phyloP scores from a whole-genome alignment of 202 grass and related monocot species.

The Brachypodium distachyon region DNA sequence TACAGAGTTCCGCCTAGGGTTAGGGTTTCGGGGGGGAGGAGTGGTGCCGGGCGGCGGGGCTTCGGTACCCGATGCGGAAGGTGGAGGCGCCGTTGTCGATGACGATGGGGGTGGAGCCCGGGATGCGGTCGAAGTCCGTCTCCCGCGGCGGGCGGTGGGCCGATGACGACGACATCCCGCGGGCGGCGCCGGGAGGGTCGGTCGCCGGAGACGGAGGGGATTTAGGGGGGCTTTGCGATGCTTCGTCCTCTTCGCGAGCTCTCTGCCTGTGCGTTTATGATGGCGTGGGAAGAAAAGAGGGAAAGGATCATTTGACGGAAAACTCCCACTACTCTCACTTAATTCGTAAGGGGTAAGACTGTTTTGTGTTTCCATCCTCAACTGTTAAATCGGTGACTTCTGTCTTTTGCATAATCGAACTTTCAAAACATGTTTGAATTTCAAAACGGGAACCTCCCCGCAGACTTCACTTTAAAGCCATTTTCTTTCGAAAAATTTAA shows the following conservation, averaged over 20 bases:
- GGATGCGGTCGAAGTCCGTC: conserved; percentile 56
- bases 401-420: too few relatives aligned
- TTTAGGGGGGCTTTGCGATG: background rate
- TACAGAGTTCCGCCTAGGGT: conserved; percentile 9
- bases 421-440: too few relatives aligned
- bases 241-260: background rate
- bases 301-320: background rate
- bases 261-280: background rate
- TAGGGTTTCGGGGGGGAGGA: conserved; percentile 40
- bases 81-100: conserved; percentile 91
- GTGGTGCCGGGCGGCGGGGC: background rate
- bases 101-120: conserved; percentile 65
- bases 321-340: too few relatives aligned
- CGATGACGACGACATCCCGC: conserved; percentile 20
- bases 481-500: too few relatives aligned
- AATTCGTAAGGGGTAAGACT: too few relatives aligned
- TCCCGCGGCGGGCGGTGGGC: conserved; percentile 27
- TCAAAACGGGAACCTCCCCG: too few relatives aligned
- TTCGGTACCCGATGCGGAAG: conserved; percentile 86
- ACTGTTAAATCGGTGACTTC: too few relatives aligned
- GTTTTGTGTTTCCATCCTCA: too few relatives aligned
- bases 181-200: background rate
- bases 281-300: background rate
- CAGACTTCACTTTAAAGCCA: too few relatives aligned
- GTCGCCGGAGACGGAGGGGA: conserved; percentile 1